A percentile compares a stretch with the other conserved stretches of the same genome.
Conservation (phyloP, 2,329 filamentous ascomycete genomes). For the Fusarium sacchari region DNA sequence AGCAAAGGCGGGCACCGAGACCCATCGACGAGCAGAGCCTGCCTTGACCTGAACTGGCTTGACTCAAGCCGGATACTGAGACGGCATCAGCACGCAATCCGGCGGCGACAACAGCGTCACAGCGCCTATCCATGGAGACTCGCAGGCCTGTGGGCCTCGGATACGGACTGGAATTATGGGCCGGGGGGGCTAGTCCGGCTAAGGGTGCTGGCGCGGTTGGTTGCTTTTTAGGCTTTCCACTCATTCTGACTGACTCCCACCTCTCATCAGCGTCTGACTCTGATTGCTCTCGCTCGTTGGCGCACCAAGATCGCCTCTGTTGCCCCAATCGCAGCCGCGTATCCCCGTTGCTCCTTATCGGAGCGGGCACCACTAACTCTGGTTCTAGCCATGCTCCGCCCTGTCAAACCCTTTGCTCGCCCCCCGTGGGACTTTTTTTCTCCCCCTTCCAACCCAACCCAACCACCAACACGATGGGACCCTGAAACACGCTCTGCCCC, state of each 20-base stretch:
- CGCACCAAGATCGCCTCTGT: slow-evolving; percentile 28
- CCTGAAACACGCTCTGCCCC: slow-evolving; percentile 45
- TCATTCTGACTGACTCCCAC: slow-evolving; percentile 18
- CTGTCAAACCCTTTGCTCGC: slow-evolving; percentile 42
- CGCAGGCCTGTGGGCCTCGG: slow-evolving; percentile 31
- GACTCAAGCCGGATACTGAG: slow-evolving; percentile 33
- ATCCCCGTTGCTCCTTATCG: slow-evolving; percentile 28
- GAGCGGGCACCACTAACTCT: slow-evolving; percentile 35
- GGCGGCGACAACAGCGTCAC: slow-evolving; percentile 39
- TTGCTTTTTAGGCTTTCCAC: slow-evolving; percentile 35
- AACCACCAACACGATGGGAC: slow-evolving; percentile 37
- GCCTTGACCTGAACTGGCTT: slow-evolving; percentile 36
- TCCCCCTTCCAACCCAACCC: slow-evolving; percentile 7
- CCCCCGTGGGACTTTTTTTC: slow-evolving; percentile 37
- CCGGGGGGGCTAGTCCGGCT: slow-evolving; percentile 32
- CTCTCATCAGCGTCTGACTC: slow-evolving; percentile 19
- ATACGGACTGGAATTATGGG: slow-evolving; percentile 43
- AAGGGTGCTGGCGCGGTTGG: slow-evolving; percentile 39
- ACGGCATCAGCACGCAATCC: slow-evolving; percentile 42
- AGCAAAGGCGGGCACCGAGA: slow-evolving; percentile 32
- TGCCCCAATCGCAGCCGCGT: slow-evolving; percentile 30
- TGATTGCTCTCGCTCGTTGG: slow-evolving; percentile 20
- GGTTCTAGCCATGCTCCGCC: slow-evolving; percentile 35
- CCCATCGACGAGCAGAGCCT: slow-evolving; percentile 31
- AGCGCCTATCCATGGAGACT: slow-evolving; percentile 37